Evolutionary conservation across 192 early-diverging fungal species (phyloP), one percentile per base, ranked within the genome.

Genomic region (Mortierella antarctica): DNA sequence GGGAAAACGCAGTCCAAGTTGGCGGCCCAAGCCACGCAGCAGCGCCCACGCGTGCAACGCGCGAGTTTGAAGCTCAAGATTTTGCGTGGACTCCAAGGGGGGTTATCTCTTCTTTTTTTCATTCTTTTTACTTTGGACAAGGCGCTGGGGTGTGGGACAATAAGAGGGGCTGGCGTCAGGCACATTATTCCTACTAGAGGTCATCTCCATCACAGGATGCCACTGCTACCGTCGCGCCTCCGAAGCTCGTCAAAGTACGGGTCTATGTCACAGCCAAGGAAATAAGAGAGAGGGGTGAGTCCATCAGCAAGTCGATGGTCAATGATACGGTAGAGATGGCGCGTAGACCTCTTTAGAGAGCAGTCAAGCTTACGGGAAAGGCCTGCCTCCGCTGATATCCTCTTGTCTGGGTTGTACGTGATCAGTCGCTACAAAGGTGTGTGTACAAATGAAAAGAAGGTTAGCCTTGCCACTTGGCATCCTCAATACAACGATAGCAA

Each of bases 301-400:
- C 18, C 2, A 46, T 5, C 15, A 45, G 13, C 20, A 48, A 6
- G 14, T 11, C 46, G 13, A 45, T 18, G 44, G 21, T 49, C 18
- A 50, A 31, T 31, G 31, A 47, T 10, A 64, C 5, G 4, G 0
- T 21, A 48, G 11, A 57, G 66, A 59, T 0, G 23, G 12, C 11
- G 1, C 42, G 14, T 4, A 18, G 40, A 15, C 40, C 31, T 31
- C 31, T 31, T 31, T 2, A 31, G 31, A 49, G 45, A 12, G 47
- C 52, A 7, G 14, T 0, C 18, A 13, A 21, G 20, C 64, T 71
- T 80, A 80, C 77, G 77, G 59, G 70, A 21, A 66, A 80, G 64
- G 11, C 70, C 70, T 14, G 65, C 77, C 44, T 71, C 77, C n/a
- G 77, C 77, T 64, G 77, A 72, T 80, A 80, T 72, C 76, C 76